Conservation (phyloP, 371 early-diverging fungal genomes). For the Mucor lusitanicus region DNA sequence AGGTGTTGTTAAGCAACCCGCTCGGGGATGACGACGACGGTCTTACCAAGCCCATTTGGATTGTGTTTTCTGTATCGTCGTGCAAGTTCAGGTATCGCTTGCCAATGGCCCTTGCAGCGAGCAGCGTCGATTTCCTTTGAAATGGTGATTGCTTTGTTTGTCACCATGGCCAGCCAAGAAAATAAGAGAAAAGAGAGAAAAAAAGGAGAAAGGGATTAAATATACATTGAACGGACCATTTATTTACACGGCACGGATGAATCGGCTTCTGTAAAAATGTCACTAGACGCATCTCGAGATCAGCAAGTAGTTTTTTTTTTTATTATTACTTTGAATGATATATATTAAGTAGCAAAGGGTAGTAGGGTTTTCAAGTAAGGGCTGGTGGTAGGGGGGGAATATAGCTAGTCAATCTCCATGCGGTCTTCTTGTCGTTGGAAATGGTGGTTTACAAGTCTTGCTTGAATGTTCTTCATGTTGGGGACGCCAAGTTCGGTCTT, state of each 20-base stretch:
- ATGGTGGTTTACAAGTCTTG: not conserved
- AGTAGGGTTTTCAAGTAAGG: no score
- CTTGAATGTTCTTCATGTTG: conserved; percentile 29
- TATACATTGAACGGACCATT: not conserved
- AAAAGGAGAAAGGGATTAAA: not conserved
- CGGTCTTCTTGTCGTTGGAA: not conserved
- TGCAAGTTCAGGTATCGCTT: conserved; percentile 62
- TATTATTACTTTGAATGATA: not conserved
- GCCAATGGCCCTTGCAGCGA: conserved; percentile 61
- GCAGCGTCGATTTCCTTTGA: conserved; percentile 60
- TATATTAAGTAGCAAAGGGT: no score
- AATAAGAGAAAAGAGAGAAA: not conserved
- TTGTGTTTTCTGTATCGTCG: conserved; percentile 66
- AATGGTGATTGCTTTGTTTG: conserved; percentile 29
- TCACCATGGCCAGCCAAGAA: conserved; percentile 17
- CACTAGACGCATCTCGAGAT: not conserved
- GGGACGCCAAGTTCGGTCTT: conserved; percentile 39
- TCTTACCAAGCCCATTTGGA: conserved; percentile 61
- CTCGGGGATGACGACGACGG: no score
- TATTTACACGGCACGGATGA: conserved; percentile 8
- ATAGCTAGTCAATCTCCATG: conserved; percentile 2
- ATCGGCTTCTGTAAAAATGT: not conserved
- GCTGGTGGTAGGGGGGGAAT: not conserved
- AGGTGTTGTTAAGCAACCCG: no score
- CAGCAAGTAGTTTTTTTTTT: not conserved